A percentile compares a stretch with the other conserved stretches of the same genome.
phyloP scores from a whole-genome alignment of 2,329 filamentous ascomycete species.

The Lecanicillium sp. region DNA sequence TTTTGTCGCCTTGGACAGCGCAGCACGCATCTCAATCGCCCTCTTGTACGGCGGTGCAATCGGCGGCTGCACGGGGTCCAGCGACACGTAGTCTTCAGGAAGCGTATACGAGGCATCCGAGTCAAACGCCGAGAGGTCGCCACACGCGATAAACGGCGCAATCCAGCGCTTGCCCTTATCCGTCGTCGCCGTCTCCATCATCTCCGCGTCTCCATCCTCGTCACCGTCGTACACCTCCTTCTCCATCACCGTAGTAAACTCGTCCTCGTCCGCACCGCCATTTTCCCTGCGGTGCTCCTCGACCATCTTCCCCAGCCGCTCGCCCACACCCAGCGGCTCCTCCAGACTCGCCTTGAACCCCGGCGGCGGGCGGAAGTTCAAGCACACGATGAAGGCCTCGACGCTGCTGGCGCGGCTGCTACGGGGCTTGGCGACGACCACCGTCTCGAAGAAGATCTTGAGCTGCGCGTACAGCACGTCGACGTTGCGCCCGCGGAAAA shows the following conservation, averaged over 20 bases:
- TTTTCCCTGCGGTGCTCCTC: slow-evolving; percentile 33
- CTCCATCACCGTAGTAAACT: slow-evolving; percentile 37
- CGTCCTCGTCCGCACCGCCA: slow-evolving; percentile 31
- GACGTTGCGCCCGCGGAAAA: slow-evolving; percentile 92
- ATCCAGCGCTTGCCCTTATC: slow-evolving; percentile 62
- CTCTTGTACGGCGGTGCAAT: slow-evolving; percentile 93
- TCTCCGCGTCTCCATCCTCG: slow-evolving; percentile 16
- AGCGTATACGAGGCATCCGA: slow-evolving; percentile 91
- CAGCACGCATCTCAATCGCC: slow-evolving; percentile 64
- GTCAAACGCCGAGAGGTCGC: slow-evolving; percentile 89
- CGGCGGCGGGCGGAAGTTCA: slow-evolving; percentile 74
- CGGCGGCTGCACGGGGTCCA: slow-evolving; percentile 90
- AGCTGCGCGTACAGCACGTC: slow-evolving; percentile 91
- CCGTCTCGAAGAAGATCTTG: slow-evolving; percentile 77
- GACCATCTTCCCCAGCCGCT: slow-evolving; percentile 43
- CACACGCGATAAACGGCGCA: slow-evolving; percentile 93
- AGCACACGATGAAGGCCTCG: slow-evolving; percentile 92
- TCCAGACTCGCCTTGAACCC: slow-evolving; percentile 72
- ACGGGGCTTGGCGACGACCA: slow-evolving; percentile 87
- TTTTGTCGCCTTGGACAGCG: slow-evolving; percentile 22
- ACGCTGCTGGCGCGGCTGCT: slow-evolving; percentile 94
- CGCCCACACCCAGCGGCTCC: slow-evolving; percentile 62
- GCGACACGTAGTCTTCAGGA: slow-evolving; percentile 74
- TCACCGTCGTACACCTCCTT: slow-evolving; percentile 41
- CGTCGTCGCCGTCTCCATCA: slow-evolving; percentile 15